These are phyloP conservation scores for Daldinia sp. DNA, from an alignment of 2,329 filamentous ascomycete species.

Conservation along the genomic window DNA sequence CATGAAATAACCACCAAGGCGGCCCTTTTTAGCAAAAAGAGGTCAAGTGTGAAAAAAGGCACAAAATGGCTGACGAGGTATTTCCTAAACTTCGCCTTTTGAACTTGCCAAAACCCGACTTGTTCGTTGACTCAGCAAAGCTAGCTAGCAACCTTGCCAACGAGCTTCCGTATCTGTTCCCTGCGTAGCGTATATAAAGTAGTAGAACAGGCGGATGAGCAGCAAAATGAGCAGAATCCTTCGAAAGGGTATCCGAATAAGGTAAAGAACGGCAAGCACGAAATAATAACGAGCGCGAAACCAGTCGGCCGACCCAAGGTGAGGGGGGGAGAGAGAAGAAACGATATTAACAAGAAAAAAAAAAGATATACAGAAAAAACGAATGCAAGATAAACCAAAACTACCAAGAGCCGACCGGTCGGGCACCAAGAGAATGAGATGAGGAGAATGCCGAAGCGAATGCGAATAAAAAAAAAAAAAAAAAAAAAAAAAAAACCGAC, in stretches of 20 bases:
- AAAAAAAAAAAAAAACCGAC: constrained; percentile 14
- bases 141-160: constrained; percentile 1
- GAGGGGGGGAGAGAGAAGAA: constrained; percentile 9
- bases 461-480: constrained; percentile 15
- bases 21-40: not conserved
- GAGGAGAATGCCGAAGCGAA: not conserved
- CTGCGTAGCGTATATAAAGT: not conserved
- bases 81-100: constrained; percentile 7
- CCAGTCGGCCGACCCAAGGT: constrained; percentile 9
- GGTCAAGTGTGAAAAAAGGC: constrained; percentile 13
- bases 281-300: constrained; percentile 11
- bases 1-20: constrained; percentile 24
- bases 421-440: constrained; percentile 20
- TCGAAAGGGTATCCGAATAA: constrained; percentile 31
- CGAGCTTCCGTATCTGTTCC: constrained; percentile 3
- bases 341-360: constrained; percentile 23
- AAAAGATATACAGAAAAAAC: constrained; percentile 12
- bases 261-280: constrained; percentile 22
- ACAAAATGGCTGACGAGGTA: constrained; percentile 3
- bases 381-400: not conserved
- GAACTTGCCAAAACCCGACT: constrained; percentile 12
- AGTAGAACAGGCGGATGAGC: constrained; percentile 7
- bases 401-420: constrained; percentile 37
- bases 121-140: constrained; percentile 29
- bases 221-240: constrained; percentile 22